These are phyloP conservation scores for Talaromyces trachyspermus DNA, from an alignment of 495 filamentous ascomycete species.

Conservation along the genomic window DNA sequence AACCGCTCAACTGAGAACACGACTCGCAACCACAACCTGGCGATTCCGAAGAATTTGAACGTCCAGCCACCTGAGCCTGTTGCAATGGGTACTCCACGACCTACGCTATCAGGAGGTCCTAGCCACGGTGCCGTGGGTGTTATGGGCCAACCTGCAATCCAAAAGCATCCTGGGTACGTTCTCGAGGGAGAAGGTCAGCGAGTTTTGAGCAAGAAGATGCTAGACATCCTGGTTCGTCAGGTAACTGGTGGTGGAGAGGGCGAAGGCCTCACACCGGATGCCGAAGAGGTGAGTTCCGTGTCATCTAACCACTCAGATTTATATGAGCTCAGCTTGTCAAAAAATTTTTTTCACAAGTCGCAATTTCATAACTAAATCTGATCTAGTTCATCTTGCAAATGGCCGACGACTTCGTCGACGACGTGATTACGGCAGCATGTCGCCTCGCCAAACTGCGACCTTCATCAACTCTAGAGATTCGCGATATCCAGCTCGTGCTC, in stretches of 20 bases:
- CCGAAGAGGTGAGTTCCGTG: constrained; percentile 70
- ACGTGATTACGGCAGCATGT: constrained; percentile 78
- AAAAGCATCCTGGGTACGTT: constrained; percentile 70
- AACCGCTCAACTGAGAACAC: constrained; percentile 43
- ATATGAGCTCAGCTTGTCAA: too few relatives aligned
- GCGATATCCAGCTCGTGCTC: constrained; percentile 88
- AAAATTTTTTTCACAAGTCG: too few relatives aligned
- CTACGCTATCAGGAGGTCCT: constrained; percentile 70
- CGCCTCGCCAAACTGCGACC: constrained; percentile 85
- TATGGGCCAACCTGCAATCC: constrained; percentile 77
- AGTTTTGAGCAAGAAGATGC: constrained; percentile 88
- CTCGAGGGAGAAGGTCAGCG: constrained; percentile 86
- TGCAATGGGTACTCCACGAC: constrained; percentile 59
- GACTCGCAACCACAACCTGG: constrained; percentile 51
- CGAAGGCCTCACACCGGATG: constrained; percentile 71
- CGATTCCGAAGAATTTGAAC: constrained; percentile 74
- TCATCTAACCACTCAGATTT: too few relatives aligned
- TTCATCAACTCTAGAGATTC: constrained; percentile 81
- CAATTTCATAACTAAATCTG: neutral
- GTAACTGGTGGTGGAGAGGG: constrained; percentile 76
- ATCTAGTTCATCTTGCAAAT: constrained; percentile 73
- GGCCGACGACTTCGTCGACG: constrained; percentile 91
- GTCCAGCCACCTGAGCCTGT: constrained; percentile 65
- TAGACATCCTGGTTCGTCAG: constrained; percentile 90
- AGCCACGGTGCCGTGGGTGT: constrained; percentile 64